Evolutionary conservation across 1,139 yeast genomes (phyloP), one percentile per base, ranked within the genome.

Genomic region (Yamadazyma membranifaciens): DNA sequence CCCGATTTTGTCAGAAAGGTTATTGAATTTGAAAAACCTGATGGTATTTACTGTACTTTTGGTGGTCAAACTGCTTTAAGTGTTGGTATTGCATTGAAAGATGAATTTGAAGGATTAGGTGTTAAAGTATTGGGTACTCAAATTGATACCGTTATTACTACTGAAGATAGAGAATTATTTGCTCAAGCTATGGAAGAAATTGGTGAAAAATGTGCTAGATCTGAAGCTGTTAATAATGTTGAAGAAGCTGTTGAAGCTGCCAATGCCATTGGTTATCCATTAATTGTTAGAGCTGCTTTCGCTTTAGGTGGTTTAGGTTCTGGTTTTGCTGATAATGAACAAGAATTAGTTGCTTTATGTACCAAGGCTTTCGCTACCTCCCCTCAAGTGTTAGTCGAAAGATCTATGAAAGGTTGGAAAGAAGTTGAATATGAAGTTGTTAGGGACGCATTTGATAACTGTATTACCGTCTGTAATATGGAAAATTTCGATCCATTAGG

Each of bases 381-480:
- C 41, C 98, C 98, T 22, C 98, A 92, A 71, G 94, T 92, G 44
- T 77, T 92, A 54, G 95, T 92, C 48, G 98, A 92, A 75, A 81
- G 81, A 65, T 88, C 97, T 40, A 87, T 92, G 96, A 92, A 92
- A 74, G 98, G 98, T 51, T 92, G 98, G 98, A 92, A 92, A 67
- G 98, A 92, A 72, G 88, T 92, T 55, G 98, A 92, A 71, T 92
- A 92, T 64, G 98, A 92, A 71, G 98, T 92, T 67, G 98, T 92
- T 46, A 87, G 98, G 65, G 98, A 92, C 72, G 94, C 95, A 37
- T 84, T 81, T 54, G 98, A 88, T 67, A 92, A 92, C 80, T 92
- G 98, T 81, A 89, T 92, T 60, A 92, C 98, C 41, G 98, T 92
- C 48, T 92, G 98, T 80, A 92, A 92, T 73, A 92, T 92, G 98